Base-by-base conservation (phyloP, 495 filamentous ascomycete species). In the Halenospora varia region DNA sequence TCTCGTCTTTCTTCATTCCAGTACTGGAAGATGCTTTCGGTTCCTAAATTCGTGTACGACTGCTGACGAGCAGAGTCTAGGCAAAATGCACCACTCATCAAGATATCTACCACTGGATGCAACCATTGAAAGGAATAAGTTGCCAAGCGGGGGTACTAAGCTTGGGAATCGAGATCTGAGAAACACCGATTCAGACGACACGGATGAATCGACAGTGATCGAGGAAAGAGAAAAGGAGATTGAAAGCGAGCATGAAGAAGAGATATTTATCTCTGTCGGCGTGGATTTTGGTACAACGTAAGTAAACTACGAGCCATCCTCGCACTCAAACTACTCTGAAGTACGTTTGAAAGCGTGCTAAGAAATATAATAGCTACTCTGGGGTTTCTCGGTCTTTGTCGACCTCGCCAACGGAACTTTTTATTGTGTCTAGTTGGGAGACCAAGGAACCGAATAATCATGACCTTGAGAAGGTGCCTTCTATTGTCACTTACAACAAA, bases 301-400 rank as follows among this genome's bases (percentile, higher is more conserved):
- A 53, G 56, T 49, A 3, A 17, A 26, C 9, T 15, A 26, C 45
- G 39, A 48, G 1, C 13, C 3, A 0, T 45, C 45, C 20, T 18
- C 29, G 1, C 29, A 35, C 13, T 35, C 29, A 35, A 6, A 13
- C 29, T 13, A 35, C n/a, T n/a, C n/a, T n/a, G n/a, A n/a, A n/a
- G n/a, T n/a, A n/a, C n/a, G n/a, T n/a, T n/a, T n/a, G n/a, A n/a
- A n/a, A n/a, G n/a, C n/a, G n/a, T n/a, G n/a, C n/a, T n/a, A n/a
- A n/a, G n/a, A n/a, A n/a, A n/a, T n/a, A 46, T 45, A 45, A 25
- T 50, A 52, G 49, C 3, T 52, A n/a, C 49, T 52, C 49, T 29
- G 49, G 49, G 15, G 6, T 41, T 13, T 19, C 49, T 4, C 35
- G 49, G 49, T 19, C 49, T 10, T 24, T 29, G n/a, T 52, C 49